A percentile compares a stretch with the other conserved stretches of the same genome.
Evolutionary conservation across 2,329 filamentous ascomycete genomes (phyloP).

Genomic region (Cordyceps fumosorosea): DNA sequence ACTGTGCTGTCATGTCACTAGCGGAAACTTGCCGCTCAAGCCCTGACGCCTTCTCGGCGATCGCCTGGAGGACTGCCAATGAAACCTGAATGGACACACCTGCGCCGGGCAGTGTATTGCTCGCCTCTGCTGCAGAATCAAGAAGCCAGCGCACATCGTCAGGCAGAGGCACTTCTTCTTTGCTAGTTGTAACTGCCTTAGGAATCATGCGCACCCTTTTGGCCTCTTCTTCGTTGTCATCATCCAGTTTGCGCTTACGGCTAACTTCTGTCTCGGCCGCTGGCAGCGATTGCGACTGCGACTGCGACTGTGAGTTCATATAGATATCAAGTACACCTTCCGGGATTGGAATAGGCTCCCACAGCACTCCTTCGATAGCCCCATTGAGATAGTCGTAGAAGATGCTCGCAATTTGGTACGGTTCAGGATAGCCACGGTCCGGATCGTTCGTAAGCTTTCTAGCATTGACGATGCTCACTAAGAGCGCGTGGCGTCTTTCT

Average conservation of each 20-base stretch:
- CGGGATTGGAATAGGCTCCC: slow-evolving; percentile 42
- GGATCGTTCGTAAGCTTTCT: slow-evolving; percentile 35
- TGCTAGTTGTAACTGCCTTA: slow-evolving; percentile 17
- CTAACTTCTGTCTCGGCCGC: slow-evolving; percentile 20
- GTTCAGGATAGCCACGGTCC: slow-evolving; percentile 32
- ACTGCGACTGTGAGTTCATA: slow-evolving; percentile 30
- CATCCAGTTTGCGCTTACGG: slow-evolving; percentile 41
- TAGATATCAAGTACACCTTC: slow-evolving; percentile 44
- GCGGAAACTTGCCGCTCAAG: slow-evolving; percentile 22
- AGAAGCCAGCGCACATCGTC: slow-evolving; percentile 27
- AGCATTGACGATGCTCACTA: slow-evolving; percentile 31
- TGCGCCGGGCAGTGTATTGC: slow-evolving; percentile 14
- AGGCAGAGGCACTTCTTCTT: slow-evolving; percentile 26
- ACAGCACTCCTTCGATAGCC: slow-evolving; percentile 32
- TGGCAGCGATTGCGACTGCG: slow-evolving; percentile 28
- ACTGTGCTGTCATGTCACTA: slow-evolving; percentile 27
- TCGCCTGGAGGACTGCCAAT: slow-evolving; percentile 29
- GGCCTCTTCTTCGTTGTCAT: slow-evolving; percentile 27
- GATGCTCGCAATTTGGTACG: slow-evolving; percentile 38
- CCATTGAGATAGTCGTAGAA: slow-evolving; percentile 42
- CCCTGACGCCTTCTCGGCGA: slow-evolving; percentile 31
- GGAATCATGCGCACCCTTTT: slow-evolving; percentile 25
- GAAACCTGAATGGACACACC: slow-evolving; percentile 23
- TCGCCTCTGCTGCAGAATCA: slow-evolving; percentile 16
- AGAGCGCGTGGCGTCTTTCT: slow-evolving; percentile 41